These are phyloP conservation scores for Sphaerulina musiva DNA, from an alignment of 2,329 filamentous ascomycete species.

Conservation along the genomic window DNA sequence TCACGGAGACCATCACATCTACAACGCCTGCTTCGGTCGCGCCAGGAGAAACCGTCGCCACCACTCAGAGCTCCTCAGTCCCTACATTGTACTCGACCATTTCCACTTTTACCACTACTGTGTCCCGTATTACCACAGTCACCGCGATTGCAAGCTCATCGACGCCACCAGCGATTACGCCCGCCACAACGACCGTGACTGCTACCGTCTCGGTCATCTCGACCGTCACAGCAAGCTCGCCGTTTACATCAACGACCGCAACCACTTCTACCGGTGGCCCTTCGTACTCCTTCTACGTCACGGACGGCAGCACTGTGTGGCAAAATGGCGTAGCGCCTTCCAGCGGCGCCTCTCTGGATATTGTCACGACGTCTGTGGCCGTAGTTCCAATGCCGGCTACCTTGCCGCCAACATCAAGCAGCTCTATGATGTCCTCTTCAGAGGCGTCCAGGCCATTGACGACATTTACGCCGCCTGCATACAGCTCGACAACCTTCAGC, in stretches of 20 bases:
- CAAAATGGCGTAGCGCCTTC: slow-evolving; percentile 24
- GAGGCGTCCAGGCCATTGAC: slow-evolving; percentile 7
- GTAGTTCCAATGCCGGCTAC: slow-evolving; percentile 14
- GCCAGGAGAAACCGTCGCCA: slow-evolving; percentile 3
- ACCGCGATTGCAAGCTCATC: not conserved
- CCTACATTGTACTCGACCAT: slow-evolving; percentile 11
- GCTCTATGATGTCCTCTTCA: slow-evolving; percentile 9
- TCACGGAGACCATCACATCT: slow-evolving; percentile 23
- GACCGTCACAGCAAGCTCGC: slow-evolving; percentile 1
- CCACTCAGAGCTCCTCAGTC: slow-evolving; percentile 2
- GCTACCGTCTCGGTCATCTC: slow-evolving; percentile 7
- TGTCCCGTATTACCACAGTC: slow-evolving; percentile 11
- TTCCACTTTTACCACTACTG: slow-evolving; percentile 13
- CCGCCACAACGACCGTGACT: slow-evolving; percentile 18
- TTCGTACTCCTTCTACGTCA: slow-evolving; percentile 10
- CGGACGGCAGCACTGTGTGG: slow-evolving; percentile 24
- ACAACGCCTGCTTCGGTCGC: slow-evolving; percentile 6
- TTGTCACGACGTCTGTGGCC: slow-evolving; percentile 22
- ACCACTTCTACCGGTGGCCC: slow-evolving; percentile 5
- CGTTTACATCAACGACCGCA: slow-evolving; percentile 1
- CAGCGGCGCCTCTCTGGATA: slow-evolving; percentile 21
- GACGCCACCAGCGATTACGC: not conserved
- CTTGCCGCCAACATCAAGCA: not conserved
- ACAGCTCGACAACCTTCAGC: slow-evolving; percentile 28
- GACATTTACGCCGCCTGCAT: slow-evolving; percentile 22